Evolutionary conservation across 257 asterid species (phyloP).

Genomic region (Nicotiana knightiana): DNA sequence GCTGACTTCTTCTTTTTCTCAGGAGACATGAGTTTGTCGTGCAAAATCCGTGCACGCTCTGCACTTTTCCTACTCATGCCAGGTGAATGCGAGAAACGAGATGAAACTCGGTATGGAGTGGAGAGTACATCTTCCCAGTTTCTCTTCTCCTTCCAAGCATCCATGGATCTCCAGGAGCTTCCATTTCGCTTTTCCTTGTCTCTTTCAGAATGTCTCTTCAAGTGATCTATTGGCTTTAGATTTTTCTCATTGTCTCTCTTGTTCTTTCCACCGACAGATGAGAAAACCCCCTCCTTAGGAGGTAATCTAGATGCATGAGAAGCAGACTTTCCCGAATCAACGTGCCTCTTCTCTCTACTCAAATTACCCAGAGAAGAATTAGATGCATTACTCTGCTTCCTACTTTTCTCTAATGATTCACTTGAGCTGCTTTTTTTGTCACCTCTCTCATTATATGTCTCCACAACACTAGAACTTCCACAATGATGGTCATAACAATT

Average conservation of each 20-base stretch:
- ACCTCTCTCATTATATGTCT: slow-evolving; percentile 26
- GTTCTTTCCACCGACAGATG: slow-evolving; percentile 37
- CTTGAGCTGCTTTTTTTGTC: slow-evolving; percentile 29
- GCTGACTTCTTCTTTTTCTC: slow-evolving; percentile 89
- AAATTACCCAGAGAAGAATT: slow-evolving; percentile 35
- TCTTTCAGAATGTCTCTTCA: slow-evolving; percentile 56
- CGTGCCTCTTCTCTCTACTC: slow-evolving; percentile 48
- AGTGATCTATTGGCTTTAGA: slow-evolving; percentile 43
- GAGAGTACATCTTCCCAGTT: slow-evolving; percentile 97
- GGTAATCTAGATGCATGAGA: slow-evolving; percentile 42
- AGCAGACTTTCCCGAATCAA: slow-evolving; percentile 35
- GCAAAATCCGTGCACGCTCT: slow-evolving; percentile 83
- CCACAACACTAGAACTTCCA: slow-evolving; percentile 32
- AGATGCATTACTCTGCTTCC: slow-evolving; percentile 35
- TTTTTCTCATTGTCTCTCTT: slow-evolving; percentile 53
- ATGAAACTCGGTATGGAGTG: slow-evolving; percentile 69
- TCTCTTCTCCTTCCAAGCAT: slow-evolving; percentile 99
- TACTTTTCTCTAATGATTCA: slow-evolving; percentile 30
- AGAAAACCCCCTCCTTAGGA: slow-evolving; percentile 39
- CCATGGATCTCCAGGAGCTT: slow-evolving; percentile 64
- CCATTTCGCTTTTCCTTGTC: slow-evolving; percentile 73
- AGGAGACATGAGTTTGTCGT: slow-evolving; percentile 97
- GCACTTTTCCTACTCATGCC: slow-evolving; percentile 76
- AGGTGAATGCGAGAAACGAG: slow-evolving; percentile 91
- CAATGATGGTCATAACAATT: slow-evolving; percentile 32